These are phyloP conservation scores for Leucosporidium yakuticum DNA, from an alignment of 768 basidiomycete genomes.

Conservation along the genomic window DNA sequence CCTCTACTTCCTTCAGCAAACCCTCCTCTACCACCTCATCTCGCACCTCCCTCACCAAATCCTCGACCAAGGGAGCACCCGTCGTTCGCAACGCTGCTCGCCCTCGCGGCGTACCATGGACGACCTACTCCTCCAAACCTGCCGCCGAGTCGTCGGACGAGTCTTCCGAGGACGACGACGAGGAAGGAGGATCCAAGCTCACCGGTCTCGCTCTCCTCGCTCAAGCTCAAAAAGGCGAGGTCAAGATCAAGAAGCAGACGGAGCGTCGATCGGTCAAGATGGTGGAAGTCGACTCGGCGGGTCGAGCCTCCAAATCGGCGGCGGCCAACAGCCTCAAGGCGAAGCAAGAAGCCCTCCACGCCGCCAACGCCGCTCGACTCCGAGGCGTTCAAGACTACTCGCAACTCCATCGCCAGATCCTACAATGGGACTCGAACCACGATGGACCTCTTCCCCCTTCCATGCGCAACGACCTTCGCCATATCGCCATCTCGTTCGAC, in stretches of 20 bases:
- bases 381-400: constrained; percentile 79
- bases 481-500: constrained; percentile 46
- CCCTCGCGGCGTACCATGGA: constrained; percentile 32
- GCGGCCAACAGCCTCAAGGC: background rate
- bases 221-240: constrained; percentile 44
- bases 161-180: constrained; percentile 18
- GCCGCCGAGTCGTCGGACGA: constrained; percentile 15
- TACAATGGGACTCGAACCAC: constrained; percentile 83
- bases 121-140: constrained; percentile 29
- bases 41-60: background rate
- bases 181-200: constrained; percentile 41
- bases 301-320: background rate
- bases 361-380: constrained; percentile 45
- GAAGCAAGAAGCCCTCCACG: constrained; percentile 25
- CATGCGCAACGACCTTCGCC: constrained; percentile 39
- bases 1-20: background rate
- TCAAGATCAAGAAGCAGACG: constrained; percentile 25
- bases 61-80: background rate
- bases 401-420: constrained; percentile 64
- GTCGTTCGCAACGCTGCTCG: constrained; percentile 3
- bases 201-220: constrained; percentile 35
- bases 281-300: constrained; percentile 45
- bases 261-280: constrained; percentile 57
- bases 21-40: background rate
- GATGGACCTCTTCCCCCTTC: constrained; percentile 57